phyloP scores from a whole-genome alignment of 78 protist genomes.

The Dictyostelium capitatum region DNA sequence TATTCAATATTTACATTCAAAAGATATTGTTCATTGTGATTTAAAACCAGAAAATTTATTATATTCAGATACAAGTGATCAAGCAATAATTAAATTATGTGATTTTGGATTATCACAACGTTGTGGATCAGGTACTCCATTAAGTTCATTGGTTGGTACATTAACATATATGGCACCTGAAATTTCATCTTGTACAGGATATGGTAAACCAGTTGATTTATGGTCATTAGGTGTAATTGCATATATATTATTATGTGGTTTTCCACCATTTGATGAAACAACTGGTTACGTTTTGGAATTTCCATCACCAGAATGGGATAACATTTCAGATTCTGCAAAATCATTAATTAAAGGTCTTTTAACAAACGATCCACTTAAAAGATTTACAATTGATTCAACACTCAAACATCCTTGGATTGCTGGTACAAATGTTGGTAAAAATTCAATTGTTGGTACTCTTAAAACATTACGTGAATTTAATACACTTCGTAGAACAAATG shows the following conservation, averaged over 20 bases:
- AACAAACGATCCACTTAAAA: constrained; percentile 43
- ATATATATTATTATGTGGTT: constrained; percentile 92
- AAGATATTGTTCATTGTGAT: constrained; percentile 87
- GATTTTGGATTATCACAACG: constrained; percentile 79
- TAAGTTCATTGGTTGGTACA: constrained; percentile 65
- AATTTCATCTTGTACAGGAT: constrained; percentile 83
- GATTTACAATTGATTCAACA: constrained; percentile 81
- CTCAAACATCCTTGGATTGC: constrained; percentile 80
- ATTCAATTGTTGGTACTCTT: constrained; percentile 74
- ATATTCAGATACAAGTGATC: constrained; percentile 48
- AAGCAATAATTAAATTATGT: constrained; percentile 72
- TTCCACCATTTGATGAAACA: constrained; percentile 94
- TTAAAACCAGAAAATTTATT: constrained; percentile 85
- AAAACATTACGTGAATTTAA: constrained; percentile 69
- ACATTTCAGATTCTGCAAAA: constrained; percentile 86
- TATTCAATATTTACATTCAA: constrained; percentile 70
- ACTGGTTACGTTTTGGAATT: constrained; percentile 90
- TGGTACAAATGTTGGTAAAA: constrained; percentile 37
- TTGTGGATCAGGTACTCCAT: constrained; percentile 36
- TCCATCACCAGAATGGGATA: constrained; percentile 93
- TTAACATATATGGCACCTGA: constrained; percentile 91
- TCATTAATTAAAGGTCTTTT: constrained; percentile 53
- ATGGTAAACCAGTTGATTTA: constrained; percentile 90
- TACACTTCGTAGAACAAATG: constrained; percentile 50
- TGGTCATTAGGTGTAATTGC: constrained; percentile 92